Percentiles rank a stretch among this genome's conserved stretches.
Conservation (phyloP, 805 yeast genomes). For the Candida silvatica region DNA sequence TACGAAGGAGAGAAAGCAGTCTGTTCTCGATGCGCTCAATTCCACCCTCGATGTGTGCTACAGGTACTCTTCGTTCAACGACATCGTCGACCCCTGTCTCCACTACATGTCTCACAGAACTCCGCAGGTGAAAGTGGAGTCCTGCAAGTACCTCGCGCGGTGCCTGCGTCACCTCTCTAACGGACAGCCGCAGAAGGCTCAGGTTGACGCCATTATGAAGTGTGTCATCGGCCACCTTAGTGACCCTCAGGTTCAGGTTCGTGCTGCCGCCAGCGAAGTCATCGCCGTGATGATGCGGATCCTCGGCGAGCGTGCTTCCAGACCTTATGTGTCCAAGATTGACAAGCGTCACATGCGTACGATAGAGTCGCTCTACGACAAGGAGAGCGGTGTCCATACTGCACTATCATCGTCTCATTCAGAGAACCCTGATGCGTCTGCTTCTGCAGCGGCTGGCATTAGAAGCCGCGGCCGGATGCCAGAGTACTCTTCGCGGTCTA, state of each 20-base stretch:
- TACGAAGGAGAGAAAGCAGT: constrained; percentile 78
- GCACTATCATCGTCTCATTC: not conserved
- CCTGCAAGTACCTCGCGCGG: constrained; percentile 55
- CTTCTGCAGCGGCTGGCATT: constrained; percentile 24
- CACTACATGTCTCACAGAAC: constrained; percentile 64
- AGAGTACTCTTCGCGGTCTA: not conserved
- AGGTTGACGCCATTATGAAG: constrained; percentile 49
- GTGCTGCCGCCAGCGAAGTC: constrained; percentile 68
- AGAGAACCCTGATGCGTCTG: no score
- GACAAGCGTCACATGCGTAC: constrained; percentile 64
- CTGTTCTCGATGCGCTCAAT: constrained; percentile 65
- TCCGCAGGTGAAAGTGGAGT: constrained; percentile 72
- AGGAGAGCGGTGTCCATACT: no score
- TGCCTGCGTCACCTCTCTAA: constrained; percentile 44
- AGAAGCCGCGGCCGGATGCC: not conserved
- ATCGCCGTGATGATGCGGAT: constrained; percentile 79
- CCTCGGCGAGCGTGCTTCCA: constrained; percentile 66
- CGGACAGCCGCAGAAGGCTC: constrained; percentile 38
- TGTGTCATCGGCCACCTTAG: constrained; percentile 53
- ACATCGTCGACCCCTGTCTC: constrained; percentile 51
- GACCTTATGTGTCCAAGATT: constrained; percentile 50
- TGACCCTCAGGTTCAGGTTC: constrained; percentile 79
- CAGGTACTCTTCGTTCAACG: constrained; percentile 37
- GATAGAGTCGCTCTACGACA: constrained; percentile 48
- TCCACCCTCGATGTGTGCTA: constrained; percentile 60